Conservation (phyloP, 2,329 filamentous ascomycete genomes). For the Colletotrichum cereale region DNA sequence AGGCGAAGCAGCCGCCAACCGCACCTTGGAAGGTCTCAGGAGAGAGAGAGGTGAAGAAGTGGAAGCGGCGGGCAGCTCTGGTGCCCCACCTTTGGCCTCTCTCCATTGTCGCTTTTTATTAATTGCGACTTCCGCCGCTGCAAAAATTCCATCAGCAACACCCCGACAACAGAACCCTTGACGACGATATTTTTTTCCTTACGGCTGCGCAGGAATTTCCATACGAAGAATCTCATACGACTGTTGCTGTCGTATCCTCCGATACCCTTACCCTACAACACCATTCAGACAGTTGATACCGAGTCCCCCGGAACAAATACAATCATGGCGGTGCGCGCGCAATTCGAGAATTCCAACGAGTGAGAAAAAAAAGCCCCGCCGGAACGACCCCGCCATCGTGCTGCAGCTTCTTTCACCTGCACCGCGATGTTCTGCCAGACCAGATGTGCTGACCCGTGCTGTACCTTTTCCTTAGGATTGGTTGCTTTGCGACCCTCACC, state of each 20-base stretch:
- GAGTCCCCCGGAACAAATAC: conserved; percentile 24
- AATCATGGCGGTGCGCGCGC: conserved; percentile 76
- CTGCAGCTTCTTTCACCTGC: conserved; percentile 37
- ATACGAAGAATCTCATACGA: conserved; percentile 1
- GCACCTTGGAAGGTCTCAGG: conserved; percentile 1
- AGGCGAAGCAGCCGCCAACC: conserved; percentile 8
- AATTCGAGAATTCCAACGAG: conserved; percentile 95
- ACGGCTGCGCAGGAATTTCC: background rate
- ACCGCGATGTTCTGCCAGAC: conserved; percentile 25
- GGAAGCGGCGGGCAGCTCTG: conserved; percentile 19
- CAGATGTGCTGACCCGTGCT: conserved; percentile 41
- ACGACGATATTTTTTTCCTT: conserved; percentile 1
- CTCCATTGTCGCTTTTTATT: conserved; percentile 40
- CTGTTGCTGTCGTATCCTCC: background rate
- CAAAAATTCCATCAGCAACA: conserved; percentile 40
- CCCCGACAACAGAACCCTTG: conserved; percentile 24
- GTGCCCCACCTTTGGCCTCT: conserved; percentile 25
- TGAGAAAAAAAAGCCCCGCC: conserved; percentile 59
- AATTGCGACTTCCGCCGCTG: conserved; percentile 38
- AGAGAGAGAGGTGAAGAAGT: conserved; percentile 14
- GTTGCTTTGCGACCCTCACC: conserved; percentile 95
- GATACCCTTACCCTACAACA: background rate
- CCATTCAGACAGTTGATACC: conserved; percentile 9
- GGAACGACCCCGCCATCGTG: conserved; percentile 42
- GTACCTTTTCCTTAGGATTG: conserved; percentile 73